Evolutionary conservation across 2,329 filamentous ascomycete genomes (phyloP).

Genomic region (Pseudogymnoascus sp.): DNA sequence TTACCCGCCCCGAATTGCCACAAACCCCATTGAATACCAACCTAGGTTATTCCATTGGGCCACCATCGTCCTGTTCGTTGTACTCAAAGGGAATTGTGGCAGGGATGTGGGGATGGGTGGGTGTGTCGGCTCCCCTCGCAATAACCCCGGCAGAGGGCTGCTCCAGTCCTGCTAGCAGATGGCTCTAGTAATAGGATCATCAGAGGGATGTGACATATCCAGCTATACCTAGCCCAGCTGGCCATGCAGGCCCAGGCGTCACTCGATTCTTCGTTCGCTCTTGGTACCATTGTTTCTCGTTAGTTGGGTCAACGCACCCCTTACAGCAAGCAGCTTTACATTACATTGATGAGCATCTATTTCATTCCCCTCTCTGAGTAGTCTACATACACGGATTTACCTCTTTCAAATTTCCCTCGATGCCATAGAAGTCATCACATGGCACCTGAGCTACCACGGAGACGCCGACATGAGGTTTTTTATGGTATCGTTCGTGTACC

Average conservation of each 20-base stretch:
- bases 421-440: neutral
- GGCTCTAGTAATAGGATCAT: neutral
- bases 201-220: constrained; percentile 4
- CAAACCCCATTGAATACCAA: neutral
- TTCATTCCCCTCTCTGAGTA: neutral
- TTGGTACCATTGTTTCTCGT: neutral
- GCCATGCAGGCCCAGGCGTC: constrained; percentile 4
- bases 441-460: neutral
- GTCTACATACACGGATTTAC: neutral
- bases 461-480: neutral
- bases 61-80: neutral
- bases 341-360: constrained; percentile 5
- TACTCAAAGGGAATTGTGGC: neutral
- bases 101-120: neutral
- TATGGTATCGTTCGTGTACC: neutral
- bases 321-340: neutral
- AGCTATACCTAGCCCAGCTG: constrained; percentile 7
- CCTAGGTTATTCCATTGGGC: neutral
- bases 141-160: neutral
- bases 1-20: neutral
- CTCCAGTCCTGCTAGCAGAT: neutral
- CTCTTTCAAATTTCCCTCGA: neutral
- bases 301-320: neutral
- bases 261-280: neutral
- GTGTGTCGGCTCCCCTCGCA: neutral